These are phyloP conservation scores for Gonapodya prolifera DNA, from an alignment of 192 early-diverging fungal species.

Conservation along the genomic window DNA sequence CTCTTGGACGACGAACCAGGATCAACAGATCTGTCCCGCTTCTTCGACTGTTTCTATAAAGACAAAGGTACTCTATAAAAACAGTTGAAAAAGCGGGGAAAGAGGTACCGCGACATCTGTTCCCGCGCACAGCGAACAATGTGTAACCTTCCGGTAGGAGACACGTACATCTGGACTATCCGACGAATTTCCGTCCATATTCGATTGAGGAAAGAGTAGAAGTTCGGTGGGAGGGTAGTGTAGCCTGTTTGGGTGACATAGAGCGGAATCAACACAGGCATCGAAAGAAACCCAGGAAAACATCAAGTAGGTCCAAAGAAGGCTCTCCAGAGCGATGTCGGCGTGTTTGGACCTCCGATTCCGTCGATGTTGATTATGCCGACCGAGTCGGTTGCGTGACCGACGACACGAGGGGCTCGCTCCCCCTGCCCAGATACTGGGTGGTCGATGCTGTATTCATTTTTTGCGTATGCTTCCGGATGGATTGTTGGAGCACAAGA, in stretches of 20 bases:
- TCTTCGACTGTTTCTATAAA: background rate
- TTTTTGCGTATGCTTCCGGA: too few relatives aligned
- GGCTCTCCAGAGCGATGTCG: background rate
- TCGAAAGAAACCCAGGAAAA: background rate
- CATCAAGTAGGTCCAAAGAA: background rate
- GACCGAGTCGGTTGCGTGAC: too few relatives aligned
- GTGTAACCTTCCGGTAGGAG: background rate
- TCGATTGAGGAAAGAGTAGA: background rate
- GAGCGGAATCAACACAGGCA: too few relatives aligned
- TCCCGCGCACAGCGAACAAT: too few relatives aligned
- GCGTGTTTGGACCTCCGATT: background rate
- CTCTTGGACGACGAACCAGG: too few relatives aligned
- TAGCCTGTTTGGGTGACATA: background rate
- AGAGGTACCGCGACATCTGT: too few relatives aligned
- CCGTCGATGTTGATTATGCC: background rate
- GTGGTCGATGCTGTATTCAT: background rate
- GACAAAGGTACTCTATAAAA: background rate
- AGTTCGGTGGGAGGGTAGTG: background rate
- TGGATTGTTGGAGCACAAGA: too few relatives aligned
- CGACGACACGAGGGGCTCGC: background rate
- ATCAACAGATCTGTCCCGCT: background rate
- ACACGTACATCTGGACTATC: background rate
- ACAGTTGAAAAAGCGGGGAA: background rate
- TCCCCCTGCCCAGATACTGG: background rate
- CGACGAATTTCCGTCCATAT: background rate